These are phyloP conservation scores for Rutstroemia sp. DNA, from an alignment of 2,329 filamentous ascomycete species.

Conservation along the genomic window DNA sequence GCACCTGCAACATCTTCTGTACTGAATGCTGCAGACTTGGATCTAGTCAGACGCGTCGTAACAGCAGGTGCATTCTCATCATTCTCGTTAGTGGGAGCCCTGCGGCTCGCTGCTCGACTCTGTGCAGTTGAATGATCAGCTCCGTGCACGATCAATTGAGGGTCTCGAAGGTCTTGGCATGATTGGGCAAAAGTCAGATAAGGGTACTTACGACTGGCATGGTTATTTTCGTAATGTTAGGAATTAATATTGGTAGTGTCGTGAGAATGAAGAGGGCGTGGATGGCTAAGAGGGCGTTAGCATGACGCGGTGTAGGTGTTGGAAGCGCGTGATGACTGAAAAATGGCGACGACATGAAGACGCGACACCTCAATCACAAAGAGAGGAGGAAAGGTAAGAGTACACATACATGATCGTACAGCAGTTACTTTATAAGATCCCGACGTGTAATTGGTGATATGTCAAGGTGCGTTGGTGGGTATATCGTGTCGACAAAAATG, in stretches of 20 bases:
- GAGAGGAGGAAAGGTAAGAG: neutral
- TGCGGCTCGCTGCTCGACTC: constrained; percentile 65
- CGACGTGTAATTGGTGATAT: constrained; percentile 14
- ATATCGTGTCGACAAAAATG: constrained; percentile 17
- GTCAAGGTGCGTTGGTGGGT: constrained; percentile 7
- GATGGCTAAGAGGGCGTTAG: constrained; percentile 20
- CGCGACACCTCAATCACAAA: constrained; percentile 15
- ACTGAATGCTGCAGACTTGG: constrained; percentile 71
- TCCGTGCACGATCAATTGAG: constrained; percentile 16
- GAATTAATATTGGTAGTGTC: constrained; percentile 26
- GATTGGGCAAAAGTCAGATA: neutral
- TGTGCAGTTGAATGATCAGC: constrained; percentile 30
- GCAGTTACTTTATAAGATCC: constrained; percentile 1
- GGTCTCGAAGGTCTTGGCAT: neutral
- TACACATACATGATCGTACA: constrained; percentile 20
- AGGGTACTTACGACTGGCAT: constrained; percentile 50
- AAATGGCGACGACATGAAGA: constrained; percentile 9
- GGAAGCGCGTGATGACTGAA: constrained; percentile 18
- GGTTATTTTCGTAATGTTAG: constrained; percentile 24
- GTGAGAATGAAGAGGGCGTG: constrained; percentile 9
- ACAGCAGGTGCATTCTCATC: constrained; percentile 69
- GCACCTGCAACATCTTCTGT: constrained; percentile 49
- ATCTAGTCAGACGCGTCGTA: constrained; percentile 81
- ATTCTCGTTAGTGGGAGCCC: constrained; percentile 82
- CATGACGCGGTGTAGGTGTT: constrained; percentile 21